Base-by-base conservation (phyloP, 192 early-diverging fungal genomes). In the Rhizophagus prolifer region DNA sequence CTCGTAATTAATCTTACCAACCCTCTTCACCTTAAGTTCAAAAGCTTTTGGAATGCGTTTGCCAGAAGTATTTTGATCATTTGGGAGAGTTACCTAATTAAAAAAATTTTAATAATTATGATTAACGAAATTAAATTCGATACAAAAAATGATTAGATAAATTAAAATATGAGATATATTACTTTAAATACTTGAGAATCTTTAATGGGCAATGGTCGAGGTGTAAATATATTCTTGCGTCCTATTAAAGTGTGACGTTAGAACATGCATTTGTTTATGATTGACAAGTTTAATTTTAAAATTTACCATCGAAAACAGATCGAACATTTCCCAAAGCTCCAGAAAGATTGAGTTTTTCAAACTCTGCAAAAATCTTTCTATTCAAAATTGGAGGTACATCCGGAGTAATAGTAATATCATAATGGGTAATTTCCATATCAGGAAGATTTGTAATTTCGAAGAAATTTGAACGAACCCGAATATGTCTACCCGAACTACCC, bases 351-450 rank as follows among this genome's bases (percentile, higher is more conserved):
- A 82, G 46, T 4, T 79, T 79, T 67, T 92, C 87, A 82, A 92
- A 90, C 25, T 87, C 70, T 71, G 90, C 84, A 81, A 89, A 94
- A 62, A 95, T 80, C 10, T 88, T 81, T 9, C 93, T 76, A 78
- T 92, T 91, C 50, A 96, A 90, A 5, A 88, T 86, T 3, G 92
- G 90, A 12, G 95, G 94, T 25, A 94, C 93, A 70, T 94, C 90
- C 9, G 94, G 93, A 3, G 80, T 81, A 36, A 98, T 91, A 0
- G 85, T 86, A 16, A 98, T 85, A 82, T 96, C 94, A 82, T 97
- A 98, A 74, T 97, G 97, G 80, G 91, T 86, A 28, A 98, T 87
- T 3, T 89, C 87, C 0, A 76, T 82, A 21, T 86, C 79, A 4
- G 92, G 90, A n/a, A 93, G 87, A 44, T 84, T 82, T 36, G 79